A percentile compares a stretch with the other conserved stretches of the same genome.
phyloP scores from a whole-genome alignment of 2,329 filamentous ascomycete species.

The Bisporella sp. region DNA sequence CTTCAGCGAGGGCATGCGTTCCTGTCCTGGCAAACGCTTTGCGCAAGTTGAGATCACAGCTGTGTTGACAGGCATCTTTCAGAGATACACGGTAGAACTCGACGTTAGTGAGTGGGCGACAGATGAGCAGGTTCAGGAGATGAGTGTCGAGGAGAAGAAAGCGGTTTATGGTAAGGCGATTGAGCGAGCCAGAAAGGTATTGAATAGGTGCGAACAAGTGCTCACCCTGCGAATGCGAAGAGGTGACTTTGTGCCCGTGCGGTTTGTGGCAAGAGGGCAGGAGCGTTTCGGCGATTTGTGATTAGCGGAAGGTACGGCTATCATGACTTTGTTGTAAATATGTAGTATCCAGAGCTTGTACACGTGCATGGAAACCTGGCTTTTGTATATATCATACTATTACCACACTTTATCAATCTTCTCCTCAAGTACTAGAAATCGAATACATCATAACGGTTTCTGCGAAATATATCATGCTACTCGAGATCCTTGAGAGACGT shows the following conservation, averaged over 20 bases:
- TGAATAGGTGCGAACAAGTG: slow-evolving; percentile 45
- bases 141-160: slow-evolving; percentile 15
- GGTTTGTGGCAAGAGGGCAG: slow-evolving; percentile 60
- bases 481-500: no score
- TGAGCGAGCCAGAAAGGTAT: slow-evolving; percentile 37
- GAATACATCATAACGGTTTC: no score
- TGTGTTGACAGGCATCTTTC: slow-evolving; percentile 21
- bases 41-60: slow-evolving; percentile 30
- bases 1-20: slow-evolving; percentile 32
- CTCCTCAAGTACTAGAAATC: no score
- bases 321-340: no score
- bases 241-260: slow-evolving; percentile 47
- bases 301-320: no score
- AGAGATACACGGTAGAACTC: slow-evolving; percentile 21
- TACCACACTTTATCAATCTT: no score
- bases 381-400: no score
- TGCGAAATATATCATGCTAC: no score
- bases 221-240: slow-evolving; percentile 66
- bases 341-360: no score
- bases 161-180: slow-evolving; percentile 19
- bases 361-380: no score
- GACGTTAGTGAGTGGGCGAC: slow-evolving; percentile 22
- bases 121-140: slow-evolving; percentile 19
- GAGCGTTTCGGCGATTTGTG: slow-evolving; percentile 50
- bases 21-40: slow-evolving; percentile 29